These are phyloP conservation scores for Pyrenopolyporus hunteri DNA, from an alignment of 495 filamentous ascomycete species.

Conservation along the genomic window DNA sequence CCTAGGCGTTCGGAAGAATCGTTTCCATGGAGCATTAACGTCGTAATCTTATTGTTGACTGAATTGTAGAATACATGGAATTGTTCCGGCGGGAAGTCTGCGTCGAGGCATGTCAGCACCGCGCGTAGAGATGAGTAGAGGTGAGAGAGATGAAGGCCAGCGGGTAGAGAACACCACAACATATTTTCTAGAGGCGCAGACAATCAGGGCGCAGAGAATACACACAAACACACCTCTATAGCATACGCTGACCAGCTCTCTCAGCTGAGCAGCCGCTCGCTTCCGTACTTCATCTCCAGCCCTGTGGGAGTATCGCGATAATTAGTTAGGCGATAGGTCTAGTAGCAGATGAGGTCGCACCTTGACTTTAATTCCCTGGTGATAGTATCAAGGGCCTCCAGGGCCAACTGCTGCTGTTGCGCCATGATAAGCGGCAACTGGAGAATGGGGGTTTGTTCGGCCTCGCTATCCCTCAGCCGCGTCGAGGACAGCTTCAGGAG, in stretches of 20 bases:
- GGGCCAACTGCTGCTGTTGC: conserved; percentile 45
- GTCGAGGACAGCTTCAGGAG: conserved; percentile 39
- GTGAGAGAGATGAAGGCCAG: too few relatives aligned
- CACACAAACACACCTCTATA: conserved; percentile 40
- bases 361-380: conserved; percentile 45
- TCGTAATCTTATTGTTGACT: conserved; percentile 75
- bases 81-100: conserved; percentile 78
- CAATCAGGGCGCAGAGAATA: not conserved
- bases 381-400: conserved; percentile 44
- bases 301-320: conserved; percentile 18
- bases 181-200: not conserved
- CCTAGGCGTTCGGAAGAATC: conserved; percentile 88
- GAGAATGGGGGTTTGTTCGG: not conserved
- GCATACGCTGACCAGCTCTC: conserved; percentile 43
- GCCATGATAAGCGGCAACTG: conserved; percentile 33
- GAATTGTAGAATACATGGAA: conserved; percentile 80
- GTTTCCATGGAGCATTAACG: conserved; percentile 78
- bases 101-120: conserved; percentile 11
- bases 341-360: conserved; percentile 10
- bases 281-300: conserved; percentile 44
- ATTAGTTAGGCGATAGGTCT: not conserved
- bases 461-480: conserved; percentile 31
- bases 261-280: conserved; percentile 40
- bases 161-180: not conserved
- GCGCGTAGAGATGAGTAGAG: not conserved